Conservation (phyloP, 768 basidiomycete species). For the Termitomyces titanicus region DNA sequence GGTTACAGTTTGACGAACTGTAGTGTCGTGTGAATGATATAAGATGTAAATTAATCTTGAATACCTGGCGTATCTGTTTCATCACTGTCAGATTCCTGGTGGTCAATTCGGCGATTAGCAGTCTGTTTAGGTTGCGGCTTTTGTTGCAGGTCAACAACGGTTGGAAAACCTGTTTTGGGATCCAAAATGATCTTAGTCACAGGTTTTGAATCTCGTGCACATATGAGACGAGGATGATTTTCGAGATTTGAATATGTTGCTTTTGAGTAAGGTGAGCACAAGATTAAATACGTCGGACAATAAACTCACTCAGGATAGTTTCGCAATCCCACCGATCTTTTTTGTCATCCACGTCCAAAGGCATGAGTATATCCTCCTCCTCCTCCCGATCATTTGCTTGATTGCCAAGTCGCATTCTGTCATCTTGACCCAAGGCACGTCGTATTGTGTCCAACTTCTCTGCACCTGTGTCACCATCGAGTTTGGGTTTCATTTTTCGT, state of each 20-base stretch:
- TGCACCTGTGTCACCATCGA: slow-evolving; percentile 66
- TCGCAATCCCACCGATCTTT: slow-evolving; percentile 94
- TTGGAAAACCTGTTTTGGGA: slow-evolving; percentile 73
- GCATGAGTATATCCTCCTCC: slow-evolving; percentile 35
- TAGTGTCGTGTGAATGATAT: neutral
- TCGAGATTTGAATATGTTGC: slow-evolving; percentile 97
- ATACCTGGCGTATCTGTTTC: slow-evolving; percentile 23
- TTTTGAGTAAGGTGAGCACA: slow-evolving; percentile 25
- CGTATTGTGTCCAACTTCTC: slow-evolving; percentile 83
- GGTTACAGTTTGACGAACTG: slow-evolving; percentile 43
- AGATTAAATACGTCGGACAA: neutral
- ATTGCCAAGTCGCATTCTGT: slow-evolving; percentile 44
- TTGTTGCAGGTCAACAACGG: slow-evolving; percentile 31
- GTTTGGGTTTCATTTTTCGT: slow-evolving; percentile 75
- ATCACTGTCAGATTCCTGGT: slow-evolving; percentile 19
- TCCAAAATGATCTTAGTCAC: slow-evolving; percentile 70
- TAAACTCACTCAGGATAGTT: slow-evolving; percentile 80
- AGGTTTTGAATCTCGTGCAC: slow-evolving; percentile 50
- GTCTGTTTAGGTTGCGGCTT: slow-evolving; percentile 15
- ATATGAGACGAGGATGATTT: slow-evolving; percentile 91
- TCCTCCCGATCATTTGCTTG: slow-evolving; percentile 45
- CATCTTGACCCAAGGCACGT: slow-evolving; percentile 69
- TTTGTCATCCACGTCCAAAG: slow-evolving; percentile 49
- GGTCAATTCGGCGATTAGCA: slow-evolving; percentile 1
- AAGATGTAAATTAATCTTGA: neutral